phyloP scores from a whole-genome alignment of 768 basidiomycete genomes.

The Panus rudis region DNA sequence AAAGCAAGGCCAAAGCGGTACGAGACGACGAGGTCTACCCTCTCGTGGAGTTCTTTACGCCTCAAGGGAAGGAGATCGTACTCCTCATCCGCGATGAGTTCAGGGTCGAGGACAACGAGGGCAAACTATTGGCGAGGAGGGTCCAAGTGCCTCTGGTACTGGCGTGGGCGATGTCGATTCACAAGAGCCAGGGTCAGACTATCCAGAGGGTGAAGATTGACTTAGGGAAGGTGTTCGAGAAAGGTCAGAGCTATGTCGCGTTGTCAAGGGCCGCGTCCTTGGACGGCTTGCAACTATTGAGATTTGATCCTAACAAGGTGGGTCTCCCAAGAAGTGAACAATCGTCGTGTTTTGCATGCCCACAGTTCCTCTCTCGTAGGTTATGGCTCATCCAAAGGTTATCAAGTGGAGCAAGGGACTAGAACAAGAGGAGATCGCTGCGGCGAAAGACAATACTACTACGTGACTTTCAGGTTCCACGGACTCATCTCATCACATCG shows the following conservation, averaged over 20 bases:
- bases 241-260: constrained; percentile 46
- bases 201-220: constrained; percentile 60
- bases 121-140: constrained; percentile 39
- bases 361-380: constrained; percentile 18
- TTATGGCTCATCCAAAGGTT: constrained; percentile 37
- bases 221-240: constrained; percentile 59
- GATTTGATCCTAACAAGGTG: constrained; percentile 48
- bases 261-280: constrained; percentile 46
- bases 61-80: constrained; percentile 36
- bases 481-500: too few relatives aligned
- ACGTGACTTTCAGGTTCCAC: too few relatives aligned
- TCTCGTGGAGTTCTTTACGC: constrained; percentile 39
- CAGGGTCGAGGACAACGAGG: constrained; percentile 45
- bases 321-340: background rate
- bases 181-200: constrained; percentile 75
- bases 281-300: constrained; percentile 46
- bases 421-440: constrained; percentile 7
- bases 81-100: constrained; percentile 48
- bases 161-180: constrained; percentile 74
- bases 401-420: constrained; percentile 35
- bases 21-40: constrained; percentile 38
- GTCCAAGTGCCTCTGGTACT: constrained; percentile 63
- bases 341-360: background rate
- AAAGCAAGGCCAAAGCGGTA: constrained; percentile 21
- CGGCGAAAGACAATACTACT: too few relatives aligned